phyloP scores from a whole-genome alignment of 345 rosid species.

The Citropsis articulata region DNA sequence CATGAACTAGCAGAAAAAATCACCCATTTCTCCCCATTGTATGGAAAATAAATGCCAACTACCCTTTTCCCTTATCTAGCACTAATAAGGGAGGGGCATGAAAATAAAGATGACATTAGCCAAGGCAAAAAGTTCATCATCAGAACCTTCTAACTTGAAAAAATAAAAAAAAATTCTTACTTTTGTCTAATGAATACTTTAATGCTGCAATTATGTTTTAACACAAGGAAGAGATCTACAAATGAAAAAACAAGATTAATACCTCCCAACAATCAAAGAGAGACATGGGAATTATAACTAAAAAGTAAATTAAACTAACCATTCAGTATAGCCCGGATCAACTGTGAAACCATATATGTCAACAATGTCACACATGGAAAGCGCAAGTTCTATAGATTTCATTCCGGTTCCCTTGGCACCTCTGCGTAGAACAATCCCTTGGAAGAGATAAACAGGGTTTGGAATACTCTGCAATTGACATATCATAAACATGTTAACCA shows the following conservation, averaged over 20 bases:
- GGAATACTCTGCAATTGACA: constrained; percentile 64
- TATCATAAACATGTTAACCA: constrained; percentile 10
- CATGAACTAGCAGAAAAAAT: not conserved
- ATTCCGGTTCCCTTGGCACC: constrained; percentile 99
- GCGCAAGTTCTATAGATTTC: constrained; percentile 92
- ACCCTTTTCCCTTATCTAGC: not conserved
- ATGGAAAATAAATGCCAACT: not conserved
- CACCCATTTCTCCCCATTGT: not conserved
- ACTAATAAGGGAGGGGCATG: not conserved
- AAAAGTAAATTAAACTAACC: constrained; percentile 41
- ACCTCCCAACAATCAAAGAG: not conserved
- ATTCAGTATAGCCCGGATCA: constrained; percentile 98
- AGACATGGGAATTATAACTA: constrained; percentile 3
- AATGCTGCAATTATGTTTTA: not conserved
- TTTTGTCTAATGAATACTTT: not conserved
- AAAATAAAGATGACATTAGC: not conserved
- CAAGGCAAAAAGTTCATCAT: not conserved
- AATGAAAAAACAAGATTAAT: not conserved
- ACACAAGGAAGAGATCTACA: not conserved
- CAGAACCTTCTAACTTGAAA: not conserved
- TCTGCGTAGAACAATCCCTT: constrained; percentile 90
- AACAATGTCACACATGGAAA: constrained; percentile 92
- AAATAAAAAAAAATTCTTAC: not conserved
- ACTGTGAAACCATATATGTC: constrained; percentile 96
- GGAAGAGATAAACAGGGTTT: constrained; percentile 98